Evolutionary conservation across 495 filamentous ascomycete species (phyloP).

Genomic region (Aspergillus coremiiformis): DNA sequence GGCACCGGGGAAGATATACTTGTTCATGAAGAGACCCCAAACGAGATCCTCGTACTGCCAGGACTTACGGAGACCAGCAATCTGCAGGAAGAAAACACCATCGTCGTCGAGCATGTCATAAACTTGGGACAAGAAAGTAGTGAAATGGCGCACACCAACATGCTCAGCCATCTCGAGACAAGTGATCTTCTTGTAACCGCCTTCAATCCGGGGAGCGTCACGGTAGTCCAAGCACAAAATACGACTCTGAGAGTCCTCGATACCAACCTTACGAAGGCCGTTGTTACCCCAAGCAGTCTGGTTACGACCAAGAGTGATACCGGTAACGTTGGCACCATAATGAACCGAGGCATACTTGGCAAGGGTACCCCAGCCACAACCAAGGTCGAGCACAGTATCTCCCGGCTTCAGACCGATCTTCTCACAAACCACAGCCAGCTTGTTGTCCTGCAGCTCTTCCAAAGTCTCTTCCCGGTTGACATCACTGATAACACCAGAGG

Average conservation of each 20-base stretch:
- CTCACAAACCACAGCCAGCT: constrained; percentile 63
- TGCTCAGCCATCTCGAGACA: constrained; percentile 76
- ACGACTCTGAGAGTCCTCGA: constrained; percentile 54
- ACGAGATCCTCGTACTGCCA: constrained; percentile 72
- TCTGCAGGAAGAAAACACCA: constrained; percentile 65
- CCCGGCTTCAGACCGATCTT: constrained; percentile 58
- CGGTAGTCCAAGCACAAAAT: constrained; percentile 65
- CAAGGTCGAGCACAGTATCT: constrained; percentile 59
- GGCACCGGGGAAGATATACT: constrained; percentile 67
- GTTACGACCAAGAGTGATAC: constrained; percentile 62
- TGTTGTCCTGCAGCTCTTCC: constrained; percentile 66
- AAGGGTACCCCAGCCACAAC: constrained; percentile 66
- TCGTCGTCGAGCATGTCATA: constrained; percentile 66
- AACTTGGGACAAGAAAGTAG: constrained; percentile 54
- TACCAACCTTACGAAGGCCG: constrained; percentile 50
- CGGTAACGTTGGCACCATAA: constrained; percentile 57
- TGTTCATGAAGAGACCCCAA: constrained; percentile 74
- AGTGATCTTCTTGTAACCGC: constrained; percentile 62
- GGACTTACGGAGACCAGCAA: constrained; percentile 58
- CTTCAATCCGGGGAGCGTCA: constrained; percentile 52
- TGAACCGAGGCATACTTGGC: constrained; percentile 57
- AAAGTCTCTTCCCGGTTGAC: constrained; percentile 57
- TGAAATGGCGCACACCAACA: constrained; percentile 60
- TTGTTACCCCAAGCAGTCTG: constrained; percentile 68
- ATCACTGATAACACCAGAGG: constrained; percentile 61